phyloP scores from a whole-genome alignment of 2,329 filamentous ascomycete genomes.

The Pseudodiploospora longispora region DNA sequence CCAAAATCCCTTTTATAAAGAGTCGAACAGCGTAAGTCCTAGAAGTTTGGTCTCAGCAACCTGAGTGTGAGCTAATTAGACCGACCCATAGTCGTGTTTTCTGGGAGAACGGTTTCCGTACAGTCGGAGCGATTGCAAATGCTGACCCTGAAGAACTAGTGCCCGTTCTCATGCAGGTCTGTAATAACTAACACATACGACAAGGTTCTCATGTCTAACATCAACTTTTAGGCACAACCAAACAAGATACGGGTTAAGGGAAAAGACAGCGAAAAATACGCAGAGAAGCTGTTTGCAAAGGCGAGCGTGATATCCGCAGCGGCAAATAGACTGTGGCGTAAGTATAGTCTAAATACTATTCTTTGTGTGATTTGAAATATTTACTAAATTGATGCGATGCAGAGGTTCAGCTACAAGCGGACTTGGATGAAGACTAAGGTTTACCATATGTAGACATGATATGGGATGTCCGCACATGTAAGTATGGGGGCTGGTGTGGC shows the following conservation, averaged over 20 bases:
- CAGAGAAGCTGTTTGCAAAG: slow-evolving; percentile 57
- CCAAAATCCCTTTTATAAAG: slow-evolving; percentile 68
- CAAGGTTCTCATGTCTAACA: neutral
- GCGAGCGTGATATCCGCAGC: slow-evolving; percentile 60
- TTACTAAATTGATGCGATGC: neutral
- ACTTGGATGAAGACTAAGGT: slow-evolving; percentile 37
- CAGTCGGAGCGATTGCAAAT: slow-evolving; percentile 58
- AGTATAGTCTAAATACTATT: slow-evolving; percentile 18
- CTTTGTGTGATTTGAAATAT: neutral
- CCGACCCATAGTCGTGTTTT: slow-evolving; percentile 43
- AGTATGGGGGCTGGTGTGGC: too few species aligned
- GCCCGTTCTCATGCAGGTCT: slow-evolving; percentile 62
- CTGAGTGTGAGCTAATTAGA: neutral
- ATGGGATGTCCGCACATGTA: too few species aligned
- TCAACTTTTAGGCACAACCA: slow-evolving; percentile 50
- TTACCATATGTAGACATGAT: neutral
- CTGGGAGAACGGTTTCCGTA: slow-evolving; percentile 69
- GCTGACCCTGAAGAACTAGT: slow-evolving; percentile 60
- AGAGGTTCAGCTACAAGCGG: slow-evolving; percentile 45
- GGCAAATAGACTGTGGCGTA: slow-evolving; percentile 63
- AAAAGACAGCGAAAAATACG: slow-evolving; percentile 49
- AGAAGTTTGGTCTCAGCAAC: slow-evolving; percentile 15
- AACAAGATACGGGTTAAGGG: slow-evolving; percentile 52
- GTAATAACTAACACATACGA: slow-evolving; percentile 7
- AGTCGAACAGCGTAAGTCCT: slow-evolving; percentile 55